Percentiles rank a stretch among this genome's conserved stretches.
Evolutionary conservation across 2,329 filamentous ascomycete species (phyloP).

Genomic region (Botryotinia calthae): DNA sequence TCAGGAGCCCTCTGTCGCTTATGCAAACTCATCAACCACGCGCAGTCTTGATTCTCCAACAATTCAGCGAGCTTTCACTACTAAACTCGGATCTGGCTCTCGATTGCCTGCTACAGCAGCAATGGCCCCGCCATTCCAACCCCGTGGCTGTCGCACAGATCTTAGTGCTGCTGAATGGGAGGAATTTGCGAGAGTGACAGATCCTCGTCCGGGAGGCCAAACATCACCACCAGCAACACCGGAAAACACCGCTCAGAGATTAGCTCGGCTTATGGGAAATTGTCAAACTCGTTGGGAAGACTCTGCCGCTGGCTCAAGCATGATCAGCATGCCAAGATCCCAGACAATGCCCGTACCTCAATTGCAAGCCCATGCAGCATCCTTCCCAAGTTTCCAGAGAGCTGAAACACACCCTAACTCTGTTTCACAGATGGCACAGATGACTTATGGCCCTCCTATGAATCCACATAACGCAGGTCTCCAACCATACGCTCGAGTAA

Average conservation of each 20-base stretch:
- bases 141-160: slow-evolving; percentile 26
- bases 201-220: slow-evolving; percentile 13
- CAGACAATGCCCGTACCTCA: slow-evolving; percentile 25
- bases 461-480: background rate
- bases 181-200: slow-evolving; percentile 10
- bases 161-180: slow-evolving; percentile 14
- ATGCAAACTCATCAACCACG: background rate
- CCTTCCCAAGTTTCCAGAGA: slow-evolving; percentile 22
- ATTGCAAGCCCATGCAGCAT: slow-evolving; percentile 4
- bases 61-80: background rate
- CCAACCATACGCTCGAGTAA: slow-evolving; percentile 5
- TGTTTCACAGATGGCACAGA: background rate
- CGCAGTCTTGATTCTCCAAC: slow-evolving; percentile 5
- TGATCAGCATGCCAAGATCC: slow-evolving; percentile 18
- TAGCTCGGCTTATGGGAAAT: slow-evolving; percentile 28
- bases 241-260: slow-evolving; percentile 27
- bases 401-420: slow-evolving; percentile 27
- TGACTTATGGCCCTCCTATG: background rate
- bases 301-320: slow-evolving; percentile 20
- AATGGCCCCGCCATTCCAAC: slow-evolving; percentile 39
- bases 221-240: slow-evolving; percentile 19
- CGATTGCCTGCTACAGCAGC: slow-evolving; percentile 37
- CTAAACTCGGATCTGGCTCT: slow-evolving; percentile 9
- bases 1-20: background rate
- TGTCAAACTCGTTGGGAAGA: slow-evolving; percentile 30